Conservation (phyloP, 768 basidiomycete genomes). For the Serendipita sp. region DNA sequence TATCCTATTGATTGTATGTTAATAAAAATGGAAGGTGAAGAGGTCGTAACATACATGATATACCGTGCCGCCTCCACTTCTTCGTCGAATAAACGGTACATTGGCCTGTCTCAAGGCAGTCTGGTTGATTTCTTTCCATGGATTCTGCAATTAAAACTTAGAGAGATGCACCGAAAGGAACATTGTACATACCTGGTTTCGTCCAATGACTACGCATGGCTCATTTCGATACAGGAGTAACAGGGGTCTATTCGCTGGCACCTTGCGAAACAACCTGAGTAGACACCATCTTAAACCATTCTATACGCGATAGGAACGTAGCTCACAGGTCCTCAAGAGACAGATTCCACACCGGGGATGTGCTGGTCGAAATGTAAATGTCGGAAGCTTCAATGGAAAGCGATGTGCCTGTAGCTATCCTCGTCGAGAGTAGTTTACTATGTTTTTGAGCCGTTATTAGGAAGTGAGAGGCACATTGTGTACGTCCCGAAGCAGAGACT, state of each 20-base stretch:
- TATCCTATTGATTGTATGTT: conserved; percentile 39
- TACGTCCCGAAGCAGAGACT: too few species aligned
- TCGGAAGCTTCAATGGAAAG: not conserved
- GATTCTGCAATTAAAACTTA: conserved; percentile 38
- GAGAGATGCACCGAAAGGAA: not conserved
- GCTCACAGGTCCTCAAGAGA: conserved; percentile 78
- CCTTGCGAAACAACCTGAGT: conserved; percentile 65
- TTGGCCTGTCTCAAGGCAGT: conserved; percentile 29
- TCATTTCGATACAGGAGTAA: conserved; percentile 76
- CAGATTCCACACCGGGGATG: conserved; percentile 78
- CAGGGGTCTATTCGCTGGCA: conserved; percentile 46
- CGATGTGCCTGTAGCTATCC: not conserved
- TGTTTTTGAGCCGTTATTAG: too few species aligned
- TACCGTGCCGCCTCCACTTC: conserved; percentile 90
- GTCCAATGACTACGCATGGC: conserved; percentile 83
- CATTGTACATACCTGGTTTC: conserved; percentile 43
- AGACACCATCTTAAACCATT: conserved; percentile 19
- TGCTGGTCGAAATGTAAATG: conserved; percentile 49
- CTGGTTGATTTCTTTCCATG: conserved; percentile 93
- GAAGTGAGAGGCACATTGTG: too few species aligned
- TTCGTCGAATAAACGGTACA: conserved; percentile 66
- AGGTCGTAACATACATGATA: conserved; percentile 57
- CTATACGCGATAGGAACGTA: conserved; percentile 15
- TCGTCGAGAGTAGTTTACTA: too few species aligned
- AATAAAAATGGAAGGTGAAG: not conserved